These are phyloP conservation scores for Pestalotiopsis sp. DNA, from an alignment of 2,329 filamentous ascomycete genomes.

Conservation along the genomic window DNA sequence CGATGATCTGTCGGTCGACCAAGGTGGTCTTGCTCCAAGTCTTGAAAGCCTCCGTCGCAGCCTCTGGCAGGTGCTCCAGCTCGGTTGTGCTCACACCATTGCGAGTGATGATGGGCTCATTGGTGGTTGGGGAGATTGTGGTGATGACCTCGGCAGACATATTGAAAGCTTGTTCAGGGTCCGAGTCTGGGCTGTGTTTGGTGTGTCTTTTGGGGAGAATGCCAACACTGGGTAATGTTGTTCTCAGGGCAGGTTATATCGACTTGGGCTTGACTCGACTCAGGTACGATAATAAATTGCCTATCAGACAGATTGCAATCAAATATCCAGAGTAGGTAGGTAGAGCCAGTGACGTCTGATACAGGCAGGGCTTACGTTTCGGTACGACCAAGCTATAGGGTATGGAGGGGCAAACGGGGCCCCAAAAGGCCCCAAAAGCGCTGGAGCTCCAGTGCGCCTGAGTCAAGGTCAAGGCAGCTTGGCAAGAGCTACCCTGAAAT, in stretches of 20 bases:
- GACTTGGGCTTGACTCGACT: too few relatives aligned
- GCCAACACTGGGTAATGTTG: too few relatives aligned
- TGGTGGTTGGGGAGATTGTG: slow-evolving; percentile 90
- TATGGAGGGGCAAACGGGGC: slow-evolving; percentile 9
- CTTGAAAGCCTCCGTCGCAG: slow-evolving; percentile 75
- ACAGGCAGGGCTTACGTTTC: neutral
- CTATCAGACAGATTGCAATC: neutral
- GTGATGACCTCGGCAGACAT: slow-evolving; percentile 69
- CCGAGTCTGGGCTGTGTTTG: neutral
- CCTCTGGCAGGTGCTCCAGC: slow-evolving; percentile 70
- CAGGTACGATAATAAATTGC: neutral
- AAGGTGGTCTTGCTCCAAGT: slow-evolving; percentile 77
- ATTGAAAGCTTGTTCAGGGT: slow-evolving; percentile 19
- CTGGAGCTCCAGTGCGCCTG: neutral
- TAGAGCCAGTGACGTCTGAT: slow-evolving; percentile 1
- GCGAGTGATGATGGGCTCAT: slow-evolving; percentile 79
- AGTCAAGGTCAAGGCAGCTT: neutral
- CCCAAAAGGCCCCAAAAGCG: too few relatives aligned
- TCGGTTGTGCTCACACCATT: slow-evolving; percentile 73
- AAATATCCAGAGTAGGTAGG: neutral
- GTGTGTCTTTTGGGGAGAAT: neutral
- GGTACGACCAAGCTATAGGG: neutral
- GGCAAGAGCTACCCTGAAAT: neutral
- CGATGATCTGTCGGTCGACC: slow-evolving; percentile 75
- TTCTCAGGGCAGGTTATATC: too few relatives aligned